Percentiles rank a stretch among this genome's conserved stretches.
Conservation (phyloP, 257 asterid genomes). For the Marsdenia floribunda region DNA sequence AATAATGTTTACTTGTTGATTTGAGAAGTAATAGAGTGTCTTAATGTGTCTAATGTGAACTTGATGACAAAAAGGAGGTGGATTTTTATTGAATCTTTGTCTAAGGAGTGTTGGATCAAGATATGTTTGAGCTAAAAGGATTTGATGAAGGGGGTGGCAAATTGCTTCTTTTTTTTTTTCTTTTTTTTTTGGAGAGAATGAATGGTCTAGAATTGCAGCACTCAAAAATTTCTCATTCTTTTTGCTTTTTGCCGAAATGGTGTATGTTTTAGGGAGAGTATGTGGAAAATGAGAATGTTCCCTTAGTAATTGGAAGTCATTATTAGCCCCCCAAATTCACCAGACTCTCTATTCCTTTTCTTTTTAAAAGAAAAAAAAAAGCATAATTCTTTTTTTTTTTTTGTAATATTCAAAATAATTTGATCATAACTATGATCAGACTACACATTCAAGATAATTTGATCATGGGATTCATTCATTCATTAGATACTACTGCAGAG, state of each 20-base stretch:
- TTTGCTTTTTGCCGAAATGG: background rate
- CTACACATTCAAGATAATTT: too few species aligned
- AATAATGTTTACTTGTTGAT: too few species aligned
- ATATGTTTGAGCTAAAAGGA: background rate
- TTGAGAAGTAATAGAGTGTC: background rate
- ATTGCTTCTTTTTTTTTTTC: background rate
- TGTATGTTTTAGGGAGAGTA: background rate
- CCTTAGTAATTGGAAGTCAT: background rate
- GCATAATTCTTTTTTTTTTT: background rate
- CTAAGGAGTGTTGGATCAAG: background rate
- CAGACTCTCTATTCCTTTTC: slow-evolving; percentile 2
- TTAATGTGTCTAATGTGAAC: background rate
- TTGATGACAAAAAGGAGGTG: background rate
- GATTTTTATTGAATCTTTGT: background rate
- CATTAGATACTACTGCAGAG: too few species aligned
- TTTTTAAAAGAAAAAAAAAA: background rate
- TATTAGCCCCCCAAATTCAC: slow-evolving; percentile 16
- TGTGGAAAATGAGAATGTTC: slow-evolving; percentile 9
- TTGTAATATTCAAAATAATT: too few species aligned
- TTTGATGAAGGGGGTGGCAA: background rate
- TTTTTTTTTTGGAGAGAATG: background rate
- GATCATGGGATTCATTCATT: too few species aligned
- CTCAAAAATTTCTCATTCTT: background rate
- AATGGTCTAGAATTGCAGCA: background rate
- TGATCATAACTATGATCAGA: too few species aligned